phyloP scores from a whole-genome alignment of 179 eudicot genomes.

The Beta lomatogona region DNA sequence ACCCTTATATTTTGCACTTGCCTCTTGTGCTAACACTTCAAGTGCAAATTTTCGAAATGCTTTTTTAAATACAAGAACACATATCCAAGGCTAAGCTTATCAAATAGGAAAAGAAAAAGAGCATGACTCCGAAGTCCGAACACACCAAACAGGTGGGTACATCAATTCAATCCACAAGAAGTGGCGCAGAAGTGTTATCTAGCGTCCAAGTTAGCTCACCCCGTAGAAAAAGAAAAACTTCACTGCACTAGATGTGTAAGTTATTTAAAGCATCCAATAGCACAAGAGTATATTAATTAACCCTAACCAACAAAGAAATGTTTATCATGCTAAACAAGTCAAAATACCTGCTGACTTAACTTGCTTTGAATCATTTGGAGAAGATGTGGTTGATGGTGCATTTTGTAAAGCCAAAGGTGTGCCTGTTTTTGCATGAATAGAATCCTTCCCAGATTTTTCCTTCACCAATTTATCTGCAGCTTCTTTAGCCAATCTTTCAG shows the following conservation, averaged over 20 bases:
- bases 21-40: neutral
- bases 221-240: neutral
- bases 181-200: neutral
- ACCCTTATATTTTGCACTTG: neutral
- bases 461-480: conserved; percentile 54
- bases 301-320: neutral
- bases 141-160: neutral
- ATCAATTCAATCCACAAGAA: neutral
- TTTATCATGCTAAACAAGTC: neutral
- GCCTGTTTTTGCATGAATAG: conserved; percentile 34
- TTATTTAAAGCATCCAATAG: neutral
- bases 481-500: conserved; percentile 72
- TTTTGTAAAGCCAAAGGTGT: conserved; percentile 19
- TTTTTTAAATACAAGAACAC: neutral
- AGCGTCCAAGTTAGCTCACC: neutral
- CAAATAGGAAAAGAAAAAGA: neutral
- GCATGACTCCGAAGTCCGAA: too few species aligned
- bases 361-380: conserved; percentile 32
- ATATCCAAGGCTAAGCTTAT: neutral
- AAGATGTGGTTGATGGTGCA: conserved; percentile 30
- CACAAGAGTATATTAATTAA: neutral
- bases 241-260: neutral
- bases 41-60: neutral
- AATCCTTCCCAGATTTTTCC: conserved; percentile 38
- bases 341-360: conserved; percentile 51